Percentiles rank a stretch among this genome's conserved stretches.
These are phyloP conservation scores for Suillus subaureus DNA, from an alignment of 768 basidiomycete genomes.

Conservation along the genomic window DNA sequence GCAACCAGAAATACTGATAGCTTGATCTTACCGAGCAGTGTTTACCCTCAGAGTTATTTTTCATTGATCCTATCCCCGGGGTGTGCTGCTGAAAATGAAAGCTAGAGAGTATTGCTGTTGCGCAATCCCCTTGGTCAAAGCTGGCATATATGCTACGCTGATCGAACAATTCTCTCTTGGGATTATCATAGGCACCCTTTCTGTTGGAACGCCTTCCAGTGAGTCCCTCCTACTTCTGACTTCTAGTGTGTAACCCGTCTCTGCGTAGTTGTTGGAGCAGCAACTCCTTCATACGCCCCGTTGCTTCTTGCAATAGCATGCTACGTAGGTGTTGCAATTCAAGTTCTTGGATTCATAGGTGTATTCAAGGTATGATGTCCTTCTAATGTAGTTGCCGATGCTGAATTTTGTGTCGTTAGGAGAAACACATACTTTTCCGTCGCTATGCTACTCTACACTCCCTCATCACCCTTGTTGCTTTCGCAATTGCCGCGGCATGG, in stretches of 20 bases:
- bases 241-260: conserved; percentile 8
- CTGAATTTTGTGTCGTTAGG: conserved; percentile 44
- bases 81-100: conserved; percentile 50
- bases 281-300: conserved; percentile 75
- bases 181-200: conserved; percentile 68
- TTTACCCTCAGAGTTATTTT: background rate
- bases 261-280: conserved; percentile 77
- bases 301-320: conserved; percentile 76
- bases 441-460: conserved; percentile 72
- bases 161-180: conserved; percentile 74
- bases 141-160: conserved; percentile 83
- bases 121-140: conserved; percentile 88
- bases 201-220: conserved; percentile 82
- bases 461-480: conserved; percentile 55
- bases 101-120: conserved; percentile 90
- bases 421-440: conserved; percentile 64
- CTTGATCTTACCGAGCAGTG: background rate
- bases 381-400: conserved; percentile 5
- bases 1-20: background rate
- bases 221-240: conserved; percentile 31
- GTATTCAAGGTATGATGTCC: conserved; percentile 65
- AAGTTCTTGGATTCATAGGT: conserved; percentile 84
- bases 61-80: background rate
- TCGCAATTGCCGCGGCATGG: conserved; percentile 81
- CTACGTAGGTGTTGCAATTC: conserved; percentile 74